phyloP scores from a whole-genome alignment of 768 basidiomycete species.

The Boletus vinaceobasis region DNA sequence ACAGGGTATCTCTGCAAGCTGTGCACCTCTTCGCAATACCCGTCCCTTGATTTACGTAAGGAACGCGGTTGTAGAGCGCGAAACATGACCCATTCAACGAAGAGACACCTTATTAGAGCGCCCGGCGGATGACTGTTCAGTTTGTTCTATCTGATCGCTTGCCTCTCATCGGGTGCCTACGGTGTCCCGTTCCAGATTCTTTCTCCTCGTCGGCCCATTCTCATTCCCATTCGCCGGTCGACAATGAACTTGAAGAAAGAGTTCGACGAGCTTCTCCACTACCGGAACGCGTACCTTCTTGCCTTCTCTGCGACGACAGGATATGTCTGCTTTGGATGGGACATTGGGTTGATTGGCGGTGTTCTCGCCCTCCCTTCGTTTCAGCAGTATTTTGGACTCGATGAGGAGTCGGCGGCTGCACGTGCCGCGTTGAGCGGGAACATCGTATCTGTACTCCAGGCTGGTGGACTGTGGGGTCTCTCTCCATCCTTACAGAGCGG shows the following conservation, averaged over 20 bases:
- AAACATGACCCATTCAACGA: too few relatives aligned
- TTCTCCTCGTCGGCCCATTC: neutral
- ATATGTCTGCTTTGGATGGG: constrained; percentile 37
- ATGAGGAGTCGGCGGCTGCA: constrained; percentile 22
- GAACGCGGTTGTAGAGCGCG: too few relatives aligned
- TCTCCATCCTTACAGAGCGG: neutral
- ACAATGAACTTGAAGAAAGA: constrained; percentile 24
- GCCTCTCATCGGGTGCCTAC: neutral
- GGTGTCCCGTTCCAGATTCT: neutral
- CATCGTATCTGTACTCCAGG: constrained; percentile 38
- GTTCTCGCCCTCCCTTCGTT: constrained; percentile 36
- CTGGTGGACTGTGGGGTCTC: constrained; percentile 33
- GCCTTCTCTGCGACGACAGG: constrained; percentile 34
- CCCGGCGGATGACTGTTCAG: neutral
- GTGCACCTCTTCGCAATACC: too few relatives aligned
- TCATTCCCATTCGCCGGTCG: neutral
- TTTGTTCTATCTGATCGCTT: too few relatives aligned
- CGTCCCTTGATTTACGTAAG: too few relatives aligned
- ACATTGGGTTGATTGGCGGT: constrained; percentile 37
- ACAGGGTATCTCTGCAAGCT: too few relatives aligned
- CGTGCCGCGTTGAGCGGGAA: constrained; percentile 32
- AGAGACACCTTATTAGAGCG: neutral
- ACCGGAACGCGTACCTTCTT: constrained; percentile 35
- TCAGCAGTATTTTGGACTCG: constrained; percentile 33
- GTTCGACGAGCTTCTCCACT: constrained; percentile 20